A percentile compares a stretch with the other conserved stretches of the same genome.
Evolutionary conservation across 169 alveolate genomes (phyloP).

Genomic region (Amoebophrya sp.): DNA sequence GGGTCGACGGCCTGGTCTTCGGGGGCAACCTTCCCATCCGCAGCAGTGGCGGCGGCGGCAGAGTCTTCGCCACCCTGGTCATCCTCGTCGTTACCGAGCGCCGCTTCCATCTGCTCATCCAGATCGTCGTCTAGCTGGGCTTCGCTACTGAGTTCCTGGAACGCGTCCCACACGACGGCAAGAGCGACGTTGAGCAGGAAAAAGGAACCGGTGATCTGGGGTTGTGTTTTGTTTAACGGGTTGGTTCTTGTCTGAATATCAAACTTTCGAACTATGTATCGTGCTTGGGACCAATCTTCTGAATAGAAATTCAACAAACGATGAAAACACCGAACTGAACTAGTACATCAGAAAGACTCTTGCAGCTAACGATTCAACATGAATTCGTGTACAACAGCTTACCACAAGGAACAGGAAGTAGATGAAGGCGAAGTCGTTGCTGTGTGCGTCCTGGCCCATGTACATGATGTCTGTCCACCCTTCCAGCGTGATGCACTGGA

Average conservation of each 20-base stretch:
- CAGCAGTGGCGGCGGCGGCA: too few species aligned
- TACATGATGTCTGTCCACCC: slow-evolving; percentile 62
- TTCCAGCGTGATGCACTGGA: slow-evolving; percentile 52
- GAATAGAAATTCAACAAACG: too few species aligned
- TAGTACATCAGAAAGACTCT: neutral
- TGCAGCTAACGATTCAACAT: neutral
- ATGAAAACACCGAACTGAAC: too few species aligned
- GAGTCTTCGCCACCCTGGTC: slow-evolving; percentile 9
- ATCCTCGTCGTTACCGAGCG: neutral
- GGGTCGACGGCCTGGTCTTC: neutral
- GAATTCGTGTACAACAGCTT: too few species aligned
- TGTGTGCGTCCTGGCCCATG: slow-evolving; percentile 36
- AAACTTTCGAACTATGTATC: too few species aligned
- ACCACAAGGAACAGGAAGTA: slow-evolving; percentile 24
- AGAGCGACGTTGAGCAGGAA: slow-evolving; percentile 37
- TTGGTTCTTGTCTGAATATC: too few species aligned
- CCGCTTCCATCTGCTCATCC: neutral
- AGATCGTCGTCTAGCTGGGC: neutral
- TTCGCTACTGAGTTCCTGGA: neutral
- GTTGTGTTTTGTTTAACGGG: too few species aligned
- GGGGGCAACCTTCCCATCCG: neutral
- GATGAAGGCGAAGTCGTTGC: slow-evolving; percentile 30
- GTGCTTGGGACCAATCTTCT: too few species aligned
- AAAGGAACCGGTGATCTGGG: slow-evolving; percentile 21
- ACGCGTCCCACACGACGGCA: slow-evolving; percentile 38